Conservation (phyloP, 768 basidiomycete genomes). For the Lentinula lateritia region DNA sequence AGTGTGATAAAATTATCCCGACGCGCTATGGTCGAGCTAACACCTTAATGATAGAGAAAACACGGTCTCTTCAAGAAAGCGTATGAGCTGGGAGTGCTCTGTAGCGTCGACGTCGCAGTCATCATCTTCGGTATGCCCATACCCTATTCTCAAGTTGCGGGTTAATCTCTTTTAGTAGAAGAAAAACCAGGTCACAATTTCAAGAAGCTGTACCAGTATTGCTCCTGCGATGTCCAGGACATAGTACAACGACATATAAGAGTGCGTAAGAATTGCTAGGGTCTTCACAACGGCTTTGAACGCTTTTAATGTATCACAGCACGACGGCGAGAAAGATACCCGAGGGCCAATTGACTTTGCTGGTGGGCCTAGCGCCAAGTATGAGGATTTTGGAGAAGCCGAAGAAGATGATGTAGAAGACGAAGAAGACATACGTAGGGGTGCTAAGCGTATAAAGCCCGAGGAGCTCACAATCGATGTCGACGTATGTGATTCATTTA, state of each 20-base stretch:
- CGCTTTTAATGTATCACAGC: slow-evolving; percentile 19
- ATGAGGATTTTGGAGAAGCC: slow-evolving; percentile 30
- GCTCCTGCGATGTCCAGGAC: slow-evolving; percentile 62
- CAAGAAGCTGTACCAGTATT: slow-evolving; percentile 74
- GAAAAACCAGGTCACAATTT: slow-evolving; percentile 74
- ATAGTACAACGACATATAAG: slow-evolving; percentile 66
- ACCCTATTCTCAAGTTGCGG: neutral
- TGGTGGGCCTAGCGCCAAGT: slow-evolving; percentile 21
- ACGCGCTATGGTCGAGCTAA: slow-evolving; percentile 11
- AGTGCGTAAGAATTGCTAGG: neutral
- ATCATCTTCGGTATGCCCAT: slow-evolving; percentile 58
- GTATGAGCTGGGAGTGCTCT: slow-evolving; percentile 85
- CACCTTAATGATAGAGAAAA: slow-evolving; percentile 55
- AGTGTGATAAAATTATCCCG: slow-evolving; percentile 34
- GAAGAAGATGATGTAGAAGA: slow-evolving; percentile 37
- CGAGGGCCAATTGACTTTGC: slow-evolving; percentile 42
- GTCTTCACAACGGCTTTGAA: neutral
- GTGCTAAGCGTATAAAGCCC: slow-evolving; percentile 4
- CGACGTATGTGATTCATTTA: neutral
- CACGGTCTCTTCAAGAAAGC: slow-evolving; percentile 90
- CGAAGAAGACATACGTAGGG: slow-evolving; percentile 25
- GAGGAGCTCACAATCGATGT: slow-evolving; percentile 11
- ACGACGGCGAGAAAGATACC: slow-evolving; percentile 46
- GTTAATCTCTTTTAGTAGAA: slow-evolving; percentile 51
- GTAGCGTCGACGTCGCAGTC: slow-evolving; percentile 84